A percentile compares a stretch with the other conserved stretches of the same genome.
Evolutionary conservation across 768 basidiomycete genomes (phyloP).

Genomic region (Hortiboletus campestris): DNA sequence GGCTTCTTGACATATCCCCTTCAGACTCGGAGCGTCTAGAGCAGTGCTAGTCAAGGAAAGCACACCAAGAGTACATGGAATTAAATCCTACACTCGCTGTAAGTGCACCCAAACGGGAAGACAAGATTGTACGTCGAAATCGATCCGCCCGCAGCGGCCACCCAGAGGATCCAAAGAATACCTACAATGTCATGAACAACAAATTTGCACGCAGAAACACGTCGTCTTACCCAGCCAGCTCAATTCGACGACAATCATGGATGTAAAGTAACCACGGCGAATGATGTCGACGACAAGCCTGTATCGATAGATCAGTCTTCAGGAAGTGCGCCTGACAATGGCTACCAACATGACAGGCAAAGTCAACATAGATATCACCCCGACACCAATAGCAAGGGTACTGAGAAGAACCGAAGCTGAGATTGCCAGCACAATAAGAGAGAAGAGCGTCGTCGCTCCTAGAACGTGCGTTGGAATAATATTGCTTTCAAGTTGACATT

Average conservation of each 20-base stretch:
- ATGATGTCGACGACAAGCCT: conserved; percentile 37
- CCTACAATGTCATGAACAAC: conserved; percentile 15
- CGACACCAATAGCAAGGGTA: conserved; percentile 29
- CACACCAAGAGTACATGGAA: neutral
- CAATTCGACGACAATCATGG: conserved; percentile 39
- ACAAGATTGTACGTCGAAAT: neutral
- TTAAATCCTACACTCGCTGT: neutral
- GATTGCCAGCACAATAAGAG: conserved; percentile 32
- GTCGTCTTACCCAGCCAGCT: conserved; percentile 35
- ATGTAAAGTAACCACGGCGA: conserved; percentile 39
- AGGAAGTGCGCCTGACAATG: neutral
- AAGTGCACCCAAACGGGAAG: conserved; percentile 13
- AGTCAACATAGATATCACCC: conserved; percentile 27
- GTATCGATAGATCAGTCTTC: neutral
- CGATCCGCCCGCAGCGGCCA: conserved; percentile 34
- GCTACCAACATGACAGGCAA: conserved; percentile 28
- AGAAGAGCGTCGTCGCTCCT: conserved; percentile 23
- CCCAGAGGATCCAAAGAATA: conserved; percentile 40
- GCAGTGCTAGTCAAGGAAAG: neutral
- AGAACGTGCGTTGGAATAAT: neutral
- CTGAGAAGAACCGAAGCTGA: conserved; percentile 27
- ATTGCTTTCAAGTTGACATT: neutral
- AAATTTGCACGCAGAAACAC: neutral
- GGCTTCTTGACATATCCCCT: conserved; percentile 27
- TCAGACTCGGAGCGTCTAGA: conserved; percentile 11